Evolutionary conservation across 164 flowering plant genomes (phyloP).

Genomic region (Vitis riparia): DNA sequence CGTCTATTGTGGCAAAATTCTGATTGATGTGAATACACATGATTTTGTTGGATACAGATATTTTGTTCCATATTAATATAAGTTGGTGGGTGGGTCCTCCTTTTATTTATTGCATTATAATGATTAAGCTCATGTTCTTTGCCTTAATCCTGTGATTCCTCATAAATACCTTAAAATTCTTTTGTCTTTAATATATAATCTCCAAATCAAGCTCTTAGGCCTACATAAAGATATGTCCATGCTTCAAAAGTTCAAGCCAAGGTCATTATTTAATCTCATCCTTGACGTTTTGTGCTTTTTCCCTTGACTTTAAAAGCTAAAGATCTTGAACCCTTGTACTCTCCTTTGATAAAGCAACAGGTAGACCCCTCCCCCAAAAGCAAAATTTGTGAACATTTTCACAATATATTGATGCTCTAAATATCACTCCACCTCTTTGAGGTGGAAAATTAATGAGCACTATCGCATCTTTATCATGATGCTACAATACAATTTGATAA

Average conservation of each 20-base stretch:
- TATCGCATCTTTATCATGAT: background rate
- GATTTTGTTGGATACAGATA: background rate
- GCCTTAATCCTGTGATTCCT: no score
- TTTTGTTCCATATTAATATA: slow-evolving; percentile 5
- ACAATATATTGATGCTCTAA: no score
- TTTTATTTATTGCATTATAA: background rate
- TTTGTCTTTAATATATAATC: background rate
- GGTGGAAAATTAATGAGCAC: background rate
- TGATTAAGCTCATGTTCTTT: background rate
- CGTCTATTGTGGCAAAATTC: background rate
- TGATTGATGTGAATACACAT: no score
- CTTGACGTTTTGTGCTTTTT: background rate
- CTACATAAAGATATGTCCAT: background rate
- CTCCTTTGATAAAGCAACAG: background rate
- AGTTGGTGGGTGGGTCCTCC: slow-evolving; percentile 13
- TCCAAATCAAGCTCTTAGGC: background rate
- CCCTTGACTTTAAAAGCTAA: background rate
- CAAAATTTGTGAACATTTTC: no score
- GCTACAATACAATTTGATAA: background rate
- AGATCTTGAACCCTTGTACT: background rate
- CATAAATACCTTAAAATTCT: background rate
- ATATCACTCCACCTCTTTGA: background rate
- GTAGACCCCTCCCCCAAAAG: background rate
- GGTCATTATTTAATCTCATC: background rate
- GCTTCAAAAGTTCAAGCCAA: background rate